phyloP scores from a whole-genome alignment of 192 early-diverging fungal species.

The Coemansia furcata region DNA sequence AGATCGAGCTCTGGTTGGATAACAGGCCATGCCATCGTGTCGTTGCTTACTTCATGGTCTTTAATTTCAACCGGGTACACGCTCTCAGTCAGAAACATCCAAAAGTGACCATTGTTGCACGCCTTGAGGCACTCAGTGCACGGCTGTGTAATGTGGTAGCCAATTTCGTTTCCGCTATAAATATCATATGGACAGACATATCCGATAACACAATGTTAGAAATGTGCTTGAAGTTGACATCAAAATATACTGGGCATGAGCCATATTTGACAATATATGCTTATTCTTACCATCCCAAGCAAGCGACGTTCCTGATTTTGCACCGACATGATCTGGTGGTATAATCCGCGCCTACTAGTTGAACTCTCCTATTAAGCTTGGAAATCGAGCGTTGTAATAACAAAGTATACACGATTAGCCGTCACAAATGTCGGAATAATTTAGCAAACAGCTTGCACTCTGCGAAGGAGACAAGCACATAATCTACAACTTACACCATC shows the following conservation, averaged over 20 bases:
- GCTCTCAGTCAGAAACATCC: slow-evolving; percentile 89
- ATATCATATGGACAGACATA: not conserved
- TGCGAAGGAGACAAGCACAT: not conserved
- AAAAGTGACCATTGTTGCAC: slow-evolving; percentile 96
- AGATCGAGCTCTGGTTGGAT: slow-evolving; percentile 25
- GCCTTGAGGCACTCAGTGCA: slow-evolving; percentile 84
- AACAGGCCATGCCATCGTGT: slow-evolving; percentile 17
- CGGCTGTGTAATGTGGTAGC: slow-evolving; percentile 81
- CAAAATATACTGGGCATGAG: not conserved
- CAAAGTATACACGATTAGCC: not conserved
- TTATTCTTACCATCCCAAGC: slow-evolving; percentile 59
- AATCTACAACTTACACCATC: slow-evolving; percentile 56
- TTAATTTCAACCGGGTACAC: slow-evolving; percentile 56
- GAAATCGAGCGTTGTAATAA: not conserved
- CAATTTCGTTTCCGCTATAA: slow-evolving; percentile 68
- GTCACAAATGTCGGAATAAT: not conserved
- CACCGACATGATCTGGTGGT: slow-evolving; percentile 68
- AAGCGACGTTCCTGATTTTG: slow-evolving; percentile 71
- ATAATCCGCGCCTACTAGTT: slow-evolving; percentile 68
- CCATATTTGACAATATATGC: not conserved
- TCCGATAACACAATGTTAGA: not conserved
- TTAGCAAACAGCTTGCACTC: not conserved
- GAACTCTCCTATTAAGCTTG: slow-evolving; percentile 48
- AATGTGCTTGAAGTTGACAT: too few relatives aligned
- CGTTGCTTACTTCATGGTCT: slow-evolving; percentile 10